Conservation (phyloP, 2,329 filamentous ascomycete genomes). For the Parafenestella ontariensis region DNA sequence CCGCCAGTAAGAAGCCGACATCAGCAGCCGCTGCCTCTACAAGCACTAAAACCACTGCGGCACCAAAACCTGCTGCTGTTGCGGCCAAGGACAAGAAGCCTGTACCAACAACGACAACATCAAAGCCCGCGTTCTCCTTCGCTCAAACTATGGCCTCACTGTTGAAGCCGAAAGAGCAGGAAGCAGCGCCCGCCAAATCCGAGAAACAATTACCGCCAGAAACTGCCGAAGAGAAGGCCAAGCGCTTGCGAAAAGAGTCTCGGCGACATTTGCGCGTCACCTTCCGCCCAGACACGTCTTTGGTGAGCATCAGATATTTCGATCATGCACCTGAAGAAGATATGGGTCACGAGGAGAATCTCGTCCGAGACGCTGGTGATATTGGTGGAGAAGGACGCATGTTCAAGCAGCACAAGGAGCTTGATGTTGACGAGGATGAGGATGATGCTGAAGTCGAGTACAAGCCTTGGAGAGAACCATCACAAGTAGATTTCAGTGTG, state of each 20-base stretch:
- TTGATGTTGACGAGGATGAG: constrained; percentile 68
- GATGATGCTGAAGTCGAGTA: constrained; percentile 59
- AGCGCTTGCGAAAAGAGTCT: constrained; percentile 74
- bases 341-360: constrained; percentile 69
- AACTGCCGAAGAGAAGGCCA: constrained; percentile 71
- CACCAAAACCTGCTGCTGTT: constrained; percentile 33
- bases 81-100: constrained; percentile 41
- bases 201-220: constrained; percentile 65
- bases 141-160: constrained; percentile 50
- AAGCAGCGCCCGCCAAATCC: constrained; percentile 55
- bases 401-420: constrained; percentile 66
- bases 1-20: constrained; percentile 53
- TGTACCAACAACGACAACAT: constrained; percentile 19
- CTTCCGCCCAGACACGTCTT: constrained; percentile 71
- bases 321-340: constrained; percentile 76
- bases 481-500: constrained; percentile 53
- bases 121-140: constrained; percentile 49
- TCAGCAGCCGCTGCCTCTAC: constrained; percentile 27
- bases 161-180: constrained; percentile 62
- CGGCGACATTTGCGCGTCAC: constrained; percentile 73
- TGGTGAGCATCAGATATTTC: constrained; percentile 73
- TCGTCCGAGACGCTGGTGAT: constrained; percentile 75
- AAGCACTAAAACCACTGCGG: constrained; percentile 27
- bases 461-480: constrained; percentile 42
- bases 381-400: constrained; percentile 68